Base-by-base conservation (phyloP, 139 green algal genomes). In the Coccomyxa sp. region DNA sequence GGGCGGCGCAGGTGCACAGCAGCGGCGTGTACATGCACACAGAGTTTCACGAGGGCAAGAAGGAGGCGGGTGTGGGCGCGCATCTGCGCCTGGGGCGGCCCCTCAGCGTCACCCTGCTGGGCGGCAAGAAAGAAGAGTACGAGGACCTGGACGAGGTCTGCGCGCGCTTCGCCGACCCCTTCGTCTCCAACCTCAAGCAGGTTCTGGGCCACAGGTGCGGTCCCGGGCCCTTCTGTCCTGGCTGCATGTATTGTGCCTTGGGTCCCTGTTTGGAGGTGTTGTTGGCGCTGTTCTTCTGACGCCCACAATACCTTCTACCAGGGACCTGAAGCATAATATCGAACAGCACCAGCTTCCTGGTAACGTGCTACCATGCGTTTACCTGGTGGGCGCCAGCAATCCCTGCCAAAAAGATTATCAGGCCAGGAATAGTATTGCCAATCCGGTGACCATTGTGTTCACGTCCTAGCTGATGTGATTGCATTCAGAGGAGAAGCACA, bases 91-190 rank as follows among this genome's bases (percentile, higher is more conserved):
- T 96, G 32, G 88, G 87, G 15, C 84, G 80, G 23, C 93, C 92
- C 11, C 89, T 96, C 3, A 85, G 30, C 13, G 88, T 96, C 38
- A 58, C 86, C 58, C 57, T 88, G 58, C 27, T 77, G 31, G 71
- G 71, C 16, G 71, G 23, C 71, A 45, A 87, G 45, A 18, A 67
- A 13, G 85, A 92, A 87, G 82, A 67, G 32, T 97, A 89, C 83
- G 94, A 97, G 23, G 93, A 97, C 74, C 83, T 97, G 60, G 93
- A 97, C 81, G 93, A 97, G 79, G 81, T 97, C 17, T 74, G 90
- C 15, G 87, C 88, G 13, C 86, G 87, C 45, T 95, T 90, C 83
- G 89, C 93, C 66, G 88, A 93, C 82, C 91, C 91, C 0, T 68
- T 93, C 18, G 58, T 90, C 45, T 76, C 79, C 12, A 71, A 83